These are phyloP conservation scores for Epichloe sp. DNA, from an alignment of 2,329 filamentous ascomycete genomes.

Conservation along the genomic window DNA sequence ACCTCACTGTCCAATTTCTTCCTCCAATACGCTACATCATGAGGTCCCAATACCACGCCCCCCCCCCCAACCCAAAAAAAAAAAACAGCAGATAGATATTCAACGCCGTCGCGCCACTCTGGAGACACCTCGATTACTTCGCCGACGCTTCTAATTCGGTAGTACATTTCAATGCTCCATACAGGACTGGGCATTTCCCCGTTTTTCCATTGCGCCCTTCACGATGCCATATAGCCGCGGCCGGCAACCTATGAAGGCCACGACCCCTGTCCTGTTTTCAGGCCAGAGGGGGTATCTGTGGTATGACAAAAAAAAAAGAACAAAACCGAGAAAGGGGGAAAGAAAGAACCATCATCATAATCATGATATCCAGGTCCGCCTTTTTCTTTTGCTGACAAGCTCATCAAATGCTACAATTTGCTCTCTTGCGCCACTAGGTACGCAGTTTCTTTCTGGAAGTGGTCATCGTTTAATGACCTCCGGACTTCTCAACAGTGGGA, in stretches of 20 bases:
- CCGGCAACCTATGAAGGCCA: conserved; percentile 3
- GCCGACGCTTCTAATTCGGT: not conserved
- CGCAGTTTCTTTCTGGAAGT: not conserved
- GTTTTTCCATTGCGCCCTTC: conserved; percentile 4
- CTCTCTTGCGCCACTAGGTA: conserved; percentile 8
- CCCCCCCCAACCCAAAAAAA: no score
- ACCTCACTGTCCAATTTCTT: not conserved
- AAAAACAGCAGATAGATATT: not conserved
- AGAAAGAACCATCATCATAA: not conserved
- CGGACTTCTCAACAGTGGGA: conserved; percentile 38
- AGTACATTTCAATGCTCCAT: conserved; percentile 4
- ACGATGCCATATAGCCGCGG: not conserved
- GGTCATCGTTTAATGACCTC: conserved; percentile 20
- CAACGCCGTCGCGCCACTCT: conserved; percentile 4
- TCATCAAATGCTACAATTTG: conserved; percentile 12
- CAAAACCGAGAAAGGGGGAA: not conserved
- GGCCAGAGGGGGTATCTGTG: conserved; percentile 5
- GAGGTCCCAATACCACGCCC: not conserved
- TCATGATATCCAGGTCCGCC: not conserved
- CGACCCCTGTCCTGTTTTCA: not conserved
- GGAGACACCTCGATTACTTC: not conserved
- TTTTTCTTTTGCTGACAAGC: not conserved
- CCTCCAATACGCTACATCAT: not conserved
- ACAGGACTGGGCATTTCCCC: conserved; percentile 1
- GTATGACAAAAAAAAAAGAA: not conserved